A percentile compares a stretch with the other conserved stretches of the same genome.
phyloP scores from a whole-genome alignment of 2,329 filamentous ascomycete species.

The Blastomyces silverae region DNA sequence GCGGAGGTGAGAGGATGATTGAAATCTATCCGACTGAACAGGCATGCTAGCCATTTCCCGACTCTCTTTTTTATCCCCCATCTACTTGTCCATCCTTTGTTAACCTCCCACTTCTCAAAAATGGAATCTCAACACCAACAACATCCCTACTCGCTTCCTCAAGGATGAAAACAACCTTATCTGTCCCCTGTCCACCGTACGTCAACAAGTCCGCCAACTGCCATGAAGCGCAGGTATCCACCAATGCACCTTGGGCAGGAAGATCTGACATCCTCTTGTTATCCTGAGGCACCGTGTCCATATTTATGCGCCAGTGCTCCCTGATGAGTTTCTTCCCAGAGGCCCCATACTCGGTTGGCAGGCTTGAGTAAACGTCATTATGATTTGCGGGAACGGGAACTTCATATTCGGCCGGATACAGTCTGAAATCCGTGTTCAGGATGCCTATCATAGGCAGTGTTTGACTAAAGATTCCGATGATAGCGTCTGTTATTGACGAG shows the following conservation, averaged over 20 bases:
- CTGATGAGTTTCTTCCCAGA: conserved; percentile 17
- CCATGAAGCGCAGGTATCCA: conserved; percentile 30
- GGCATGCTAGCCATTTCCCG: too few relatives aligned
- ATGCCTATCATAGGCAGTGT: conserved; percentile 20
- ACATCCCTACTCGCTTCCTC: conserved; percentile 24
- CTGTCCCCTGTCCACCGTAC: conserved; percentile 33
- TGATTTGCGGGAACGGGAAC: conserved; percentile 11
- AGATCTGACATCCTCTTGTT: conserved; percentile 27
- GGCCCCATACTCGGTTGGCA: background rate
- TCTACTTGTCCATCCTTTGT: background rate
- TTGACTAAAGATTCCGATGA: conserved; percentile 19
- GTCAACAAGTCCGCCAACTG: conserved; percentile 34
- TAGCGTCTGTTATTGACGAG: conserved; percentile 20
- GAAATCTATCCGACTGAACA: too few relatives aligned
- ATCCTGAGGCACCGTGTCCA: conserved; percentile 22
- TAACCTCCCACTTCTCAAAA: conserved; percentile 27
- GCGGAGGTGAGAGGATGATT: too few relatives aligned
- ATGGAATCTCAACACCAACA: conserved; percentile 32
- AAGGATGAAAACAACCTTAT: conserved; percentile 30
- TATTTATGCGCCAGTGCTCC: conserved; percentile 24
- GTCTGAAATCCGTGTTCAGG: conserved; percentile 19
- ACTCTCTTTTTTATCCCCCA: background rate
- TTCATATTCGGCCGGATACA: conserved; percentile 22
- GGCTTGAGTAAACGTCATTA: conserved; percentile 1
- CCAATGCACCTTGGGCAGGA: conserved; percentile 22